Evolutionary conservation across 1,139 yeast genomes (phyloP), one percentile per base, ranked within the genome.

Genomic region (Tardiomyces digboiensis): DNA sequence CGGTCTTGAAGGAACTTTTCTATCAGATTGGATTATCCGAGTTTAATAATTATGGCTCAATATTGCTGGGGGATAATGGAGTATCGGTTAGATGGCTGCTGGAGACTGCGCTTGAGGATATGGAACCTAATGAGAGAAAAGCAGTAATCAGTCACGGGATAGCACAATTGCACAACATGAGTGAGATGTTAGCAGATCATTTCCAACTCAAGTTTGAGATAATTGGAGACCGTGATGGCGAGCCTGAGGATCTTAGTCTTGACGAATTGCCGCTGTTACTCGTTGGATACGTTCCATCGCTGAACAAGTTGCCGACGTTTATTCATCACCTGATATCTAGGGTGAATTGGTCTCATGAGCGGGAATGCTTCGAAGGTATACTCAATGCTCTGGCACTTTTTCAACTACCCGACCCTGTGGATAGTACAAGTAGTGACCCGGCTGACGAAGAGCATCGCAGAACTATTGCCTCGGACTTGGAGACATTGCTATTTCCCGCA

Each of bases 101-200:
- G 40, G 60, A 51, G n/a, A 64, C 49, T 37, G 57, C 41, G 43
- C 36, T 38, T 60, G n/a, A 50, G 61, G 43, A 21, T n/a, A 19
- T 33, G 19, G 19, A 38, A 16, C 13, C 12, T 10, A 21, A 21
- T 14, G 26, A 22, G 5, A 18, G 8, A 3, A 22, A 29, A 2
- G n/a, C 12, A 4, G 20, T 49, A 7, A 21, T 33, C 3, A 42
- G 38, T 10, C 21, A 18, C 14, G 14, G n/a, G 3, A n/a, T 26
- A 45, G 53, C 45, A 7, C 42, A 43, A 3, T 29, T 53, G 2
- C 55, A 53, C n/a, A 49, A 49, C 3, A 53, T 61, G 48, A 57
- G 59, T 36, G 88, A 80, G 13, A 91, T 93, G 98, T 70, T 84
- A 44, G 58, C 65, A 8, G 97, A 89, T 52, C 91, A 93, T 55